Conservation (phyloP, 208 protist genomes). For the Tritrichomonas foetus region DNA sequence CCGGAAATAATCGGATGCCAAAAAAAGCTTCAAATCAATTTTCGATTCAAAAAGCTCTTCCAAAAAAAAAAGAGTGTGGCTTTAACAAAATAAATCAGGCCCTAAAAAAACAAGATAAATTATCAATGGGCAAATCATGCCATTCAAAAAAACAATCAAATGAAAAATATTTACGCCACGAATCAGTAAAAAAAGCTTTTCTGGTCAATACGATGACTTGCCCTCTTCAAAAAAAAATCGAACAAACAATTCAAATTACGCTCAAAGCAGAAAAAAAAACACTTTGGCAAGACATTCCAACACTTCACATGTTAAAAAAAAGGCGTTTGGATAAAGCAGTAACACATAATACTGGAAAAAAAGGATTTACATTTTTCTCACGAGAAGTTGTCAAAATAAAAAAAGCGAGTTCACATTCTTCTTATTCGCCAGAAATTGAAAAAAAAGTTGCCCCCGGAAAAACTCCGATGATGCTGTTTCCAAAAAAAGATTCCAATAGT, state of each 20-base stretch:
- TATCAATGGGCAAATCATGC: no score
- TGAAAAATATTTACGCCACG: no score
- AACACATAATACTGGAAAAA: neutral
- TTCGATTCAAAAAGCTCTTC: no score
- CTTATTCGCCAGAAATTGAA: neutral
- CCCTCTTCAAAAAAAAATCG: neutral
- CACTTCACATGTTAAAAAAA: neutral
- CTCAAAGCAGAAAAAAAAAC: neutral
- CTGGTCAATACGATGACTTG: neutral
- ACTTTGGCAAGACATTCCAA: conserved; percentile 1
- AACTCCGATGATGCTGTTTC: neutral
- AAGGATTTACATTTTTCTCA: neutral
- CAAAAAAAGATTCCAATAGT: neutral
- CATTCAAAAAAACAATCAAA: no score
- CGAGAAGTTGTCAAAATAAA: neutral
- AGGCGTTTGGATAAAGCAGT: neutral
- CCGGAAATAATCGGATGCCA: no score
- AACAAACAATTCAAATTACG: neutral
- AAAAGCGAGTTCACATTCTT: neutral
- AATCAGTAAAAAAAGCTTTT: neutral
- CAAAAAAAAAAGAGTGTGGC: no score
- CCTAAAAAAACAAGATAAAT: no score
- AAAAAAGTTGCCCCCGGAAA: neutral
- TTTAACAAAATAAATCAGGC: no score
- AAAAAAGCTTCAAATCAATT: no score